Evolutionary conservation across 2,329 filamentous ascomycete genomes (phyloP), one percentile per base, ranked within the genome.

Genomic region (Ceratocystis ficicola): DNA sequence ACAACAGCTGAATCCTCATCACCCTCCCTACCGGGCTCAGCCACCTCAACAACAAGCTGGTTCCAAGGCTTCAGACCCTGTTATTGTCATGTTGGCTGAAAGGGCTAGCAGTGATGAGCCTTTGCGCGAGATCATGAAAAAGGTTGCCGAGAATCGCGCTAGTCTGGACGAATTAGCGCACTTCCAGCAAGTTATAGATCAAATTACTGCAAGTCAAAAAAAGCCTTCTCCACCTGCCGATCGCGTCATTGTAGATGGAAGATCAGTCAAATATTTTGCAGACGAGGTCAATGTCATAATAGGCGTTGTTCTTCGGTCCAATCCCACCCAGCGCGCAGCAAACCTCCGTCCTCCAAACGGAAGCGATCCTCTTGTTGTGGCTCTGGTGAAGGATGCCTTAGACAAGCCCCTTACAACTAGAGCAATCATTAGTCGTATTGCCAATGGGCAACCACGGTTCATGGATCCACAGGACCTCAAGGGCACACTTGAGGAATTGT

Each of bases 181-280:
- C 68, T 94, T 94, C 70, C 89, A 94, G 72, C 81, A 80, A 62
- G 89, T 94, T 52, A 94, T 94, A 68, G 87, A 91, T 71, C 85
- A 90, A 72, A 81, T 94, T 66, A 91, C 87, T 1, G 75, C 75
- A 0, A 81, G 85, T 68, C 82, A 82, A 70, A 81, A 80, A 70
- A 78, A 79, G 48, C 77, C 80, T 63, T 80, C 79, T 0, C 81
- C 82, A 5, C 80, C 81, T 3, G 80, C 82, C 0, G 81, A 84
- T 65, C 74, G 78, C 63, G 73, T 85, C 20, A 71, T 82, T 22
- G 81, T 85, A 1, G 82, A 83, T 69, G 76, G 80, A 1, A 78
- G 78, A 68, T 82, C 81, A 0, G 80, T 85, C 44, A 81, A 79
- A 68, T 86, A 81, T 72, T 86, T 82, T 73, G 83, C 81, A 12